These are phyloP conservation scores for Cyclotella sp. DNA, from an alignment of 108 stramenopile genomes.

Conservation along the genomic window DNA sequence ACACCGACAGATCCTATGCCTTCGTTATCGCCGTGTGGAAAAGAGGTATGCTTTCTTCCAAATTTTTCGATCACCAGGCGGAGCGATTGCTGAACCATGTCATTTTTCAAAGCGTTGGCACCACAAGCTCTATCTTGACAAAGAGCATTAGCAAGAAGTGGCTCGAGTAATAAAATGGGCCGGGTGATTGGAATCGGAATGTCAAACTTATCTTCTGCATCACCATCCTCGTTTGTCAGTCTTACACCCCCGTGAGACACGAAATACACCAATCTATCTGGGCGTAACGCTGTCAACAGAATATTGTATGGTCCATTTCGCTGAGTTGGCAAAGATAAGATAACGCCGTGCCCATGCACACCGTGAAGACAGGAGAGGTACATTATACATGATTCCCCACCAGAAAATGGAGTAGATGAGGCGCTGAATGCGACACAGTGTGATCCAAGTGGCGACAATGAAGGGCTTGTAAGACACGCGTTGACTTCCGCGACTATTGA, in stretches of 20 bases:
- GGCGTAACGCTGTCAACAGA: constrained; percentile 67
- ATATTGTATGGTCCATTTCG: constrained; percentile 38
- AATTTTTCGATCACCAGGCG: constrained; percentile 78
- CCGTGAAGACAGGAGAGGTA: constrained; percentile 73
- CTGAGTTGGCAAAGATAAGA: constrained; percentile 63
- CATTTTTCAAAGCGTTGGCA: constrained; percentile 25
- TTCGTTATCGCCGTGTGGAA: constrained; percentile 78
- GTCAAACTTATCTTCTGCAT: constrained; percentile 55
- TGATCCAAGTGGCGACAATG: constrained; percentile 75
- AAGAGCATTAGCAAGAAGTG: constrained; percentile 83
- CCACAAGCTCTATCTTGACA: constrained; percentile 58
- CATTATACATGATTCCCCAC: constrained; percentile 52
- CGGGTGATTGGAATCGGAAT: constrained; percentile 64
- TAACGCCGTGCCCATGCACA: constrained; percentile 52
- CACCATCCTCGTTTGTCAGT: constrained; percentile 56
- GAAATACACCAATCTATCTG: constrained; percentile 72
- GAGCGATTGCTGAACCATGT: constrained; percentile 50
- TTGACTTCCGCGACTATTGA: constrained; percentile 57
- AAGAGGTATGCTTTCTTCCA: constrained; percentile 74
- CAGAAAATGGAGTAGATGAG: constrained; percentile 24
- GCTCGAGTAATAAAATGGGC: constrained; percentile 80
- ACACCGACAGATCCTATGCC: constrained; percentile 77
- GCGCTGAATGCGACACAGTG: constrained; percentile 77
- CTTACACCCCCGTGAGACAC: constrained; percentile 55
- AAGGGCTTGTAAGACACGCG: constrained; percentile 41